Percentiles rank a stretch among this genome's conserved stretches.
Conservation (phyloP, 2,329 filamentous ascomycete genomes). For the Ceratocystis destructans region DNA sequence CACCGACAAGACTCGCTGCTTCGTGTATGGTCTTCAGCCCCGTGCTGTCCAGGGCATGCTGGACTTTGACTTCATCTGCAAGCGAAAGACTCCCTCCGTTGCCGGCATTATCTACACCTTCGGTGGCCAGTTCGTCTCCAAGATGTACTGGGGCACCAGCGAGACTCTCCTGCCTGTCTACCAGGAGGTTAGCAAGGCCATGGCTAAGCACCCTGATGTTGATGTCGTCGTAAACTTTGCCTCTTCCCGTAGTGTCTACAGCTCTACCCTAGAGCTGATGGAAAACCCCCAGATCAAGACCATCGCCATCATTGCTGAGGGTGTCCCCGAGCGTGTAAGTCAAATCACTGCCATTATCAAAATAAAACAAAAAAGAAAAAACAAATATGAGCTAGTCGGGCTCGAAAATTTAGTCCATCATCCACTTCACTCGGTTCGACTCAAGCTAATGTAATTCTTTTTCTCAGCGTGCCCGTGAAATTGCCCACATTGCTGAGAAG, state of each 20-base stretch:
- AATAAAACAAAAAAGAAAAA: no score
- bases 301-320: conserved; percentile 98
- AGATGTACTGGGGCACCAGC: conserved; percentile 99
- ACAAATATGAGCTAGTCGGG: not conserved
- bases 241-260: conserved; percentile 96
- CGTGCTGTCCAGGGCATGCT: conserved; percentile 86
- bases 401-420: not conserved
- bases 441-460: not conserved
- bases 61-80: conserved; percentile 99
- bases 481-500: conserved; percentile 89
- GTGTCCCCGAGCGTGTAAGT: conserved; percentile 91
- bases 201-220: conserved; percentile 92
- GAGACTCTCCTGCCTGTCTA: conserved; percentile 98
- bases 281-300: conserved; percentile 92
- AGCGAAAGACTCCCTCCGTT: conserved; percentile 88
- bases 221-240: conserved; percentile 99
- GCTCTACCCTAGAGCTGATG: conserved; percentile 97
- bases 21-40: conserved; percentile 98
- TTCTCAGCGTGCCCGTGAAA: conserved; percentile 80
- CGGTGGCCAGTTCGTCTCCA: conserved; percentile 98
- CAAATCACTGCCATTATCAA: not conserved
- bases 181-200: conserved; percentile 82
- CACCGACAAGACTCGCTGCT: conserved; percentile 99
- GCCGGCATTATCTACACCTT: conserved; percentile 99
- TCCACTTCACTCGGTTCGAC: not conserved